A percentile compares a stretch with the other conserved stretches of the same genome.
These are phyloP conservation scores for Cladosporium velox DNA, from an alignment of 2,329 filamentous ascomycete genomes.

Conservation along the genomic window DNA sequence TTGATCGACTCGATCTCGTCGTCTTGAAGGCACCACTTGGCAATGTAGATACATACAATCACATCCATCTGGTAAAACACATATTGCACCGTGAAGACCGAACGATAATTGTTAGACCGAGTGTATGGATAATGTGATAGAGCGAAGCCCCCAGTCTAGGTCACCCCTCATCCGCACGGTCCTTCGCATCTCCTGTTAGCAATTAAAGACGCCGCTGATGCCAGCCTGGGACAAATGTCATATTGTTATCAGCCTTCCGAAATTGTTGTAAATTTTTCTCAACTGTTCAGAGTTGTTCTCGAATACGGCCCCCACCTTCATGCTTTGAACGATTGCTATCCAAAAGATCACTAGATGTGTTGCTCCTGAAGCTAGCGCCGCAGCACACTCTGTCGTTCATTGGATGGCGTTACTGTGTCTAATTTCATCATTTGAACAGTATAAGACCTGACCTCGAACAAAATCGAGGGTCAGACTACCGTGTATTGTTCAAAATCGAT, in stretches of 20 bases:
- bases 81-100: neutral
- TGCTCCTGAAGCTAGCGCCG: neutral
- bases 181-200: neutral
- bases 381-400: neutral
- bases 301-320: neutral
- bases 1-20: conserved; percentile 6
- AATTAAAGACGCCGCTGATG: neutral
- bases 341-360: neutral
- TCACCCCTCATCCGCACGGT: neutral
- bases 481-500: neutral
- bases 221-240: no score
- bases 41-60: neutral
- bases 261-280: no score
- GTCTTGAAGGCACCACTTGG: no score
- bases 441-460: neutral
- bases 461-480: neutral
- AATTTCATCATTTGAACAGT: no score
- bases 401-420: neutral
- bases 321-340: neutral
- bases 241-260: no score
- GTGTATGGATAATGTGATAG: neutral
- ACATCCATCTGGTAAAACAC: neutral
- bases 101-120: neutral
- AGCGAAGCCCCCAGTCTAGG: neutral
- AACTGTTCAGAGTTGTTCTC: no score